These are phyloP conservation scores for Trichoderma atroviride DNA, from an alignment of 2,329 filamentous ascomycete genomes.

Conservation along the genomic window DNA sequence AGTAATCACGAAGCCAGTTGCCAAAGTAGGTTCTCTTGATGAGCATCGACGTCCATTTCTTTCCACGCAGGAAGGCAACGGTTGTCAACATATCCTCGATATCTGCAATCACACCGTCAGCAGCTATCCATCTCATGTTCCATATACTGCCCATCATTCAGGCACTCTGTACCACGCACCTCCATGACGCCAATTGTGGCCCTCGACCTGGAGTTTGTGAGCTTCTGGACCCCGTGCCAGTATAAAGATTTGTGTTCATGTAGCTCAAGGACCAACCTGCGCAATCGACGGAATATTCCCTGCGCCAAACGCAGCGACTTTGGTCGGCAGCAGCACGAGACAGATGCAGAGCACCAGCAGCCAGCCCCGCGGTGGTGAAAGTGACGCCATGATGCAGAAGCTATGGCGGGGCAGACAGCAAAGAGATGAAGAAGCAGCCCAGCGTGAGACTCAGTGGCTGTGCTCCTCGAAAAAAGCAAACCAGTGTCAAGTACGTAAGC, in stretches of 20 bases:
- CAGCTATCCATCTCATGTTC: neutral
- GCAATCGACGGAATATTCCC: conserved; percentile 71
- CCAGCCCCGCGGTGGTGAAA: conserved; percentile 52
- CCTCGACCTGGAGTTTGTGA: conserved; percentile 57
- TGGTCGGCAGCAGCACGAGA: conserved; percentile 59
- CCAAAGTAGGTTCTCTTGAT: conserved; percentile 81
- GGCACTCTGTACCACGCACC: conserved; percentile 41
- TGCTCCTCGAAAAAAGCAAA: neutral
- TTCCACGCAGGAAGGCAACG: conserved; percentile 74
- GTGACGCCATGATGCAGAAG: conserved; percentile 49
- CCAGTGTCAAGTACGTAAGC: neutral
- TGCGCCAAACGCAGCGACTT: conserved; percentile 65
- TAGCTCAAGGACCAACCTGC: conserved; percentile 39
- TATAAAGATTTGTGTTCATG: neutral
- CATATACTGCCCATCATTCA: neutral
- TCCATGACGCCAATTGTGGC: conserved; percentile 71
- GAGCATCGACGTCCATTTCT: conserved; percentile 82
- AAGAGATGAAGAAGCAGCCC: neutral
- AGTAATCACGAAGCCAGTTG: conserved; percentile 86
- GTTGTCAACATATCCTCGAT: conserved; percentile 83
- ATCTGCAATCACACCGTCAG: conserved; percentile 47
- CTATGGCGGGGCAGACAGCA: conserved; percentile 2
- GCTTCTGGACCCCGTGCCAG: neutral
- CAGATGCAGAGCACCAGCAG: conserved; percentile 57
- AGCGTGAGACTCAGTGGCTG: neutral